Evolutionary conservation across 2,329 filamentous ascomycete species (phyloP).

Genomic region (Colletotrichum tropicicola): DNA sequence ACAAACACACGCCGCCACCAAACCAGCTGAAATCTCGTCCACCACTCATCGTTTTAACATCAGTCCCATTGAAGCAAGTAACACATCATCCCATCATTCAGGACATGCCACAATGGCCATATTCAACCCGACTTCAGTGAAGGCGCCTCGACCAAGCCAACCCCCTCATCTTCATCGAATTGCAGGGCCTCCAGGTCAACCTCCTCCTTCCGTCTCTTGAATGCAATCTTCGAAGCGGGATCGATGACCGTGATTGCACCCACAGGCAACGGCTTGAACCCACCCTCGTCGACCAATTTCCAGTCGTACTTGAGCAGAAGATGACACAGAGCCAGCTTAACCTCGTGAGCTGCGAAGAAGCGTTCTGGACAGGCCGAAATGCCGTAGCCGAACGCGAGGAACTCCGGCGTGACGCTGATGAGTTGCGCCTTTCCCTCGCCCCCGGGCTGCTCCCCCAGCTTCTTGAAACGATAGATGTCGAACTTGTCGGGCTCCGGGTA

Average conservation of each 20-base stretch:
- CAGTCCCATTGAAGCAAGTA: too few relatives aligned
- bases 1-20: too few relatives aligned
- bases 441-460: slow-evolving; percentile 1
- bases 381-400: slow-evolving; percentile 43
- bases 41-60: too few relatives aligned
- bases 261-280: not conserved
- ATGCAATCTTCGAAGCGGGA: not conserved
- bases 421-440: slow-evolving; percentile 10
- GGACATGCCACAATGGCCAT: too few relatives aligned
- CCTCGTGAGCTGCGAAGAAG: not conserved
- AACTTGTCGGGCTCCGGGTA: not conserved
- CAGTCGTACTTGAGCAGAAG: slow-evolving; percentile 3
- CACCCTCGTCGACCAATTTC: not conserved
- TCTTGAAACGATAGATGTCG: not conserved
- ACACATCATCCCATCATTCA: too few relatives aligned
- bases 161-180: not conserved
- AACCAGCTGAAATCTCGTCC: too few relatives aligned
- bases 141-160: too few relatives aligned
- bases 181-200: not conserved
- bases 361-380: not conserved
- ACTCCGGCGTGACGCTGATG: slow-evolving; percentile 33
- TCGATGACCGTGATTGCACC: not conserved
- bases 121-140: too few relatives aligned
- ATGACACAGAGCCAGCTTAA: not conserved
- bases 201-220: not conserved